Evolutionary conservation across 148 eudicot genomes (phyloP).

Genomic region (Diospyros kaki): DNA sequence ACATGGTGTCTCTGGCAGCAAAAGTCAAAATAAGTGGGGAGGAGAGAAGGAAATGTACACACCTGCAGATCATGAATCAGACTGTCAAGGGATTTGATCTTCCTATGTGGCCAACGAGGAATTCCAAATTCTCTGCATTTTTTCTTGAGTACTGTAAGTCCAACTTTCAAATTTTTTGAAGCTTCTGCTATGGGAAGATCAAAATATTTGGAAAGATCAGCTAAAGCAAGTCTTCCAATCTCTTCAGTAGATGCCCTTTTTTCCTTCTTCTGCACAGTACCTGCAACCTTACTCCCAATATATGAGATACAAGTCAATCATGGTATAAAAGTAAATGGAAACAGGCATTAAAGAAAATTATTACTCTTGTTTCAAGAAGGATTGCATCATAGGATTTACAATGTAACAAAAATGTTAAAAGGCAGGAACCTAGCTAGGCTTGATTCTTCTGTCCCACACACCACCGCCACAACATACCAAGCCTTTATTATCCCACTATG

Average conservation of each 20-base stretch:
- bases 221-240: constrained; percentile 22
- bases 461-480: too few species aligned
- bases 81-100: constrained; percentile 46
- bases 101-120: constrained; percentile 76
- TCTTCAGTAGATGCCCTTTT: constrained; percentile 21
- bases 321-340: neutral
- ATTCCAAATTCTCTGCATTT: constrained; percentile 67
- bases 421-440: neutral
- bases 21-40: neutral
- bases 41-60: constrained; percentile 1
- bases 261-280: constrained; percentile 18
- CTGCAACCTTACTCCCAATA: constrained; percentile 17
- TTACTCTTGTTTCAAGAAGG: neutral
- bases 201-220: constrained; percentile 45
- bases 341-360: neutral
- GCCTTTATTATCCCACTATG: too few species aligned
- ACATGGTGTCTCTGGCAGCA: neutral
- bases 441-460: neutral
- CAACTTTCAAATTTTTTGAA: constrained; percentile 59
- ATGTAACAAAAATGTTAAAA: neutral
- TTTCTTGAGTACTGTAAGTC: constrained; percentile 67
- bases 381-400: neutral
- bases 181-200: constrained; percentile 69
- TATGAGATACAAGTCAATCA: neutral
- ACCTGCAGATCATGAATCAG: constrained; percentile 38